Base-by-base conservation (phyloP, 441 rosid genomes). In the Erysimum cheiri region DNA sequence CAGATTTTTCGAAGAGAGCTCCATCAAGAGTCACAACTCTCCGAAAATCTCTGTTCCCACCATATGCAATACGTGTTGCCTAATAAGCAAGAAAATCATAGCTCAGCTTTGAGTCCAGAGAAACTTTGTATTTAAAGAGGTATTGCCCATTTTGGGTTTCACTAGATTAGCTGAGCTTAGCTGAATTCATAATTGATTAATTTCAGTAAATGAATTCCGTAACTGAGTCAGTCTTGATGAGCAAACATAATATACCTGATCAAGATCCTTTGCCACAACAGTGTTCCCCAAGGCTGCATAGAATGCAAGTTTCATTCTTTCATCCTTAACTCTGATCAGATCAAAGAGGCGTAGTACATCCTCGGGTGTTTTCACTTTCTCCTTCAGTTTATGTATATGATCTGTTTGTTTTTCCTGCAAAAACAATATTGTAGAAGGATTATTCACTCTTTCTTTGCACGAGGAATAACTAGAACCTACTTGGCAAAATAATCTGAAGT, bases 11-110 rank as follows among this genome's bases (percentile, higher is more conserved):
- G 73, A 95, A 90, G 69, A 95, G 96, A 56, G 96, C 88, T 44
- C 99, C 99, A 58, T 95, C 97, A 46, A 95, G 89, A 48, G 99
- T 90, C 71, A 90, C 99, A 37, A 94, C 98, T 50, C 96, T 91
- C 41, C 91, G 86, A 63, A 90, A 94, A 60, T 94, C 98, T 82
- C 69, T 80, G 65, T 76, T 86, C 73, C 89, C 90, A 70, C 96
- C 78, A 67, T 94, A 76, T 47, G 99, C 98, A 85, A 92, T 88
- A 50, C 87, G 83, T 43, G 98, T 84, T 64, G 99, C 99, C 99
- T 94, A 47, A 72, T 64, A 64, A 40, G 19, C 66, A 56, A 39
- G 66, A 75, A 8, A 48, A 69, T 36, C 47, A 55, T 48, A 32
- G 55, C 28, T 74, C 59, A 46, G 54, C 36, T 26, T 28, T 47